Base-by-base conservation (phyloP, 2,329 filamentous ascomycete genomes). In the Orbilia blumenaviensis region DNA sequence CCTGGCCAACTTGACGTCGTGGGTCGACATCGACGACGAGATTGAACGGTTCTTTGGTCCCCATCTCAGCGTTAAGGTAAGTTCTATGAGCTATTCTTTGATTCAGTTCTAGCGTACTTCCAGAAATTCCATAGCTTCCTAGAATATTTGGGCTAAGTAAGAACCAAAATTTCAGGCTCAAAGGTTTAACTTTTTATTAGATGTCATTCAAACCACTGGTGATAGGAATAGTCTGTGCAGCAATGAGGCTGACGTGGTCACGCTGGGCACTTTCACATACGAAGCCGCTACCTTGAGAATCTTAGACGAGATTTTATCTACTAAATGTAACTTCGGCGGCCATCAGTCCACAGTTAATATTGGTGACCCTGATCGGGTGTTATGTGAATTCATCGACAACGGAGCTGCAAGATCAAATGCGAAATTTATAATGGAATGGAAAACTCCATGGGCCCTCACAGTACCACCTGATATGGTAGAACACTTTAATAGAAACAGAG, bases 21-120 rank as follows among this genome's bases (percentile, higher is more conserved):
- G 66, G 66, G 1, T 10, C 0, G 34, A 46, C 3, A 34, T 71
- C n/a, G 50, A 63, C 16, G 18, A 52, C 27, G 42, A 62, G 14
- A 54, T 71, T 18, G 46, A 52, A 27, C 25, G 27, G 6, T 12
- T 71, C 2, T 8, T 71, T 1, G 46, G 48, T 21, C 66, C 56
- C 2, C 25, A 44, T 21, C 10, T 71, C 9, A 16, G 27, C 12
- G 5, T 32, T 9, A 16, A 46, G 5, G 66, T 71, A 54, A 25
- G 44, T 54, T 25, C n/a, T 21, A 42, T 46, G 12, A 44, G 41
- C 41, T 6, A 3, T n/a, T 27, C 21, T 29, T 48, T 29, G 21
- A 23, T 25, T 14, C 41, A 6, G 6, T 12, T 34, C 32, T 34
- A 34, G 32, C 12, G 5, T 34, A 6, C 32, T 34, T 34, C 32